Conservation (phyloP, 148 eudicot species). For the Vaccinium corymbosum region DNA sequence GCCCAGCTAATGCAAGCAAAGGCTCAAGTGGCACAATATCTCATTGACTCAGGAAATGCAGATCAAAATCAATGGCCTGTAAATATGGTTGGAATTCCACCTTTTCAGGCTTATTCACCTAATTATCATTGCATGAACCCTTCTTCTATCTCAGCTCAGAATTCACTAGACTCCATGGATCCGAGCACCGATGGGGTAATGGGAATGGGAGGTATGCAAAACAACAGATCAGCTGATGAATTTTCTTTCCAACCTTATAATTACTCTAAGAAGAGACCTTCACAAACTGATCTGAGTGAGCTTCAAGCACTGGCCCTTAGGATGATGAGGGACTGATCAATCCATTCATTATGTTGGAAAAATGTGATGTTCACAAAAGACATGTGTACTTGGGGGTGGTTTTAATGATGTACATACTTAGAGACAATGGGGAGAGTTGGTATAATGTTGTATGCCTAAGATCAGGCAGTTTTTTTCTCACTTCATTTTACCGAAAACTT, state of each 20-base stretch:
- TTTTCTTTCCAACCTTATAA: constrained; percentile 16
- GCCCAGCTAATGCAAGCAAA: constrained; percentile 76
- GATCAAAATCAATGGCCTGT: constrained; percentile 22
- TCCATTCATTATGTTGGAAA: background rate
- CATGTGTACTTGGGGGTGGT: background rate
- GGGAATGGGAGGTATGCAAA: constrained; percentile 29
- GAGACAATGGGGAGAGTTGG: constrained; percentile 14
- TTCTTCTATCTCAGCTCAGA: constrained; percentile 45
- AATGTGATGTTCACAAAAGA: background rate
- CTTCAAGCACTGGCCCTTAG: constrained; percentile 64
- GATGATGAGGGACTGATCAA: constrained; percentile 52
- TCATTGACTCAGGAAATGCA: constrained; percentile 21
- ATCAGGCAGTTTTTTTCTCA: background rate
- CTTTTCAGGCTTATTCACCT: constrained; percentile 9
- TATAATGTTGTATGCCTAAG: constrained; percentile 19
- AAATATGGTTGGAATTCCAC: constrained; percentile 5
- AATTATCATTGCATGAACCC: background rate
- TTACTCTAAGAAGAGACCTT: constrained; percentile 43
- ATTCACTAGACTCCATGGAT: constrained; percentile 50
- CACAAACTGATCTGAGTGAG: constrained; percentile 51
- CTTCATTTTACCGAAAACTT: background rate
- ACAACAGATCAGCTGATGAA: constrained; percentile 20
- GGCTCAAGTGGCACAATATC: constrained; percentile 49
- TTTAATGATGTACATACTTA: constrained; percentile 18
- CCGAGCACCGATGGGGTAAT: constrained; percentile 15